Evolutionary conservation across 345 rosid species (phyloP).

Genomic region (Crucihimalaya himalaica): DNA sequence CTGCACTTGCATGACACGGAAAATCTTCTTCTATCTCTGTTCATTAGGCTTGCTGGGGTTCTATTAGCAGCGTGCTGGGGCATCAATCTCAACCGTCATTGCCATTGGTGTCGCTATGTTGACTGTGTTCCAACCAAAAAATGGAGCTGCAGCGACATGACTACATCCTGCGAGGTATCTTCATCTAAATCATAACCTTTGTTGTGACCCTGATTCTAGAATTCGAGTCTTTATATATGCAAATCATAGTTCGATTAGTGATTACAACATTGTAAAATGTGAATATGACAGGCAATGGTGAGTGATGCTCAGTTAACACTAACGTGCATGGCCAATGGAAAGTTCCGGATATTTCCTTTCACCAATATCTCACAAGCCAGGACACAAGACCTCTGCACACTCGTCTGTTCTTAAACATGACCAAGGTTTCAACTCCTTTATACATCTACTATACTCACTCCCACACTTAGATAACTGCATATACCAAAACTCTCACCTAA

Average conservation of each 20-base stretch:
- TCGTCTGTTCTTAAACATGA: constrained; percentile 56
- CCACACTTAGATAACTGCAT: constrained; percentile 16
- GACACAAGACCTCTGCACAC: constrained; percentile 67
- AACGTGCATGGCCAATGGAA: constrained; percentile 70
- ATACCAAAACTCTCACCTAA: constrained; percentile 14
- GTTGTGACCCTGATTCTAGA: background rate
- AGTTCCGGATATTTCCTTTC: constrained; percentile 61
- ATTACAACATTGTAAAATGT: background rate
- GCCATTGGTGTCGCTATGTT: constrained; percentile 68
- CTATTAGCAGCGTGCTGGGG: constrained; percentile 51
- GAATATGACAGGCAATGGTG: constrained; percentile 53
- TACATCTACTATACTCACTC: constrained; percentile 1
- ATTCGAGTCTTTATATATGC: background rate
- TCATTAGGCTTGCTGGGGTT: constrained; percentile 55
- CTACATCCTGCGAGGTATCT: constrained; percentile 68
- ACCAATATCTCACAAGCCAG: constrained; percentile 63
- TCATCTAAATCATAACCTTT: constrained; percentile 10
- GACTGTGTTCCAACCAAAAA: constrained; percentile 66
- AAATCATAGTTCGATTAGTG: background rate
- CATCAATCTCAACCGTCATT: constrained; percentile 57
- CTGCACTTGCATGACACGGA: background rate
- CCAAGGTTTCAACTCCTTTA: constrained; percentile 12
- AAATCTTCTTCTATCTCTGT: constrained; percentile 3
- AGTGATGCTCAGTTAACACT: constrained; percentile 61
- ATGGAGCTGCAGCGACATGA: constrained; percentile 77